These are phyloP conservation scores for Aegle marmelos DNA, from an alignment of 345 rosid species.

Conservation along the genomic window DNA sequence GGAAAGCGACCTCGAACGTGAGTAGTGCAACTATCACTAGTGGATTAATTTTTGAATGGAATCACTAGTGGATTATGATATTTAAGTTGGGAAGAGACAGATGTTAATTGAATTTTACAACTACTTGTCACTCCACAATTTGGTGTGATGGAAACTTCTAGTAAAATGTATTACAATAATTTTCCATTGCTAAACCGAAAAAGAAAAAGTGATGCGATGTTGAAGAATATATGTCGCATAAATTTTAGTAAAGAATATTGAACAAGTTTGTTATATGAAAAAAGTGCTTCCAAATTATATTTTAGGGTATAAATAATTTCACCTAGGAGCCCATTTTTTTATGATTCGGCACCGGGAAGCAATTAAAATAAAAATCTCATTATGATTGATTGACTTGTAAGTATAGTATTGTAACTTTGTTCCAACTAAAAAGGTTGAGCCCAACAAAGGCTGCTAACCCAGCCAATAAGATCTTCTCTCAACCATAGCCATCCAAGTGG, in stretches of 20 bases:
- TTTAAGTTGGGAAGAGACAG: not conserved
- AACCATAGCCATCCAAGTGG: not conserved
- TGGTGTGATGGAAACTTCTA: not conserved
- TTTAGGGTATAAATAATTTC: too few relatives aligned
- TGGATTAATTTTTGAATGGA: too few relatives aligned
- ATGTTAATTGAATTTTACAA: not conserved
- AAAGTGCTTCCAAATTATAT: too few relatives aligned
- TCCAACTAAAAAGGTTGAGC: conserved; percentile 23
- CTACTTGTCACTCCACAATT: too few relatives aligned
- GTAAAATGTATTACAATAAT: not conserved
- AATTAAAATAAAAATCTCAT: conserved; percentile 17
- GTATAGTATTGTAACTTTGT: not conserved
- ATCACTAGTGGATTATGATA: not conserved
- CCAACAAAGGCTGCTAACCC: conserved; percentile 21
- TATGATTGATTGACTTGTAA: conserved; percentile 1
- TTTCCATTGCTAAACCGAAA: not conserved
- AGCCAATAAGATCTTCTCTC: not conserved
- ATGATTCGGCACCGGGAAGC: conserved; percentile 3
- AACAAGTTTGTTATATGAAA: too few relatives aligned
- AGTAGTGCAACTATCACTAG: not conserved
- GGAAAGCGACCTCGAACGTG: not conserved
- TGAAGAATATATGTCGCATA: not conserved
- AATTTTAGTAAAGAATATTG: not conserved
- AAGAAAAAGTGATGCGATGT: not conserved
- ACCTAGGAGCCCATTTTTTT: not conserved